phyloP scores from a whole-genome alignment of 2,329 filamentous ascomycete species.

The Stemphylium vesicarium region DNA sequence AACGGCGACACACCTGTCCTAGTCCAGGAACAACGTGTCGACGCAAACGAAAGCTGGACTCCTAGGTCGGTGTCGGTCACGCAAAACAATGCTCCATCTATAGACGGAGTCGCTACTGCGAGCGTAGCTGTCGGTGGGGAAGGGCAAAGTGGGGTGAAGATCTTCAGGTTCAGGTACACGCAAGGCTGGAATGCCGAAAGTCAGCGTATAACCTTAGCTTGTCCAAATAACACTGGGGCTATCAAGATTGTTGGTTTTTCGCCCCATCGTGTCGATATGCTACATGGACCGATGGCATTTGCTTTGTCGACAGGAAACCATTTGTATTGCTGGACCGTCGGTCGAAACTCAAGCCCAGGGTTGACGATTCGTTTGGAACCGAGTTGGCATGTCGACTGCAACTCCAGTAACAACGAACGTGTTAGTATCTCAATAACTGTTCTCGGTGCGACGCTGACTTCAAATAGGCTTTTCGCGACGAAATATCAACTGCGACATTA shows the following conservation, averaged over 20 bases:
- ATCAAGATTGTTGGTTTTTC: conserved; percentile 28
- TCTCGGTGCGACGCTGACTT: conserved; percentile 5
- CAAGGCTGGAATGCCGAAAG: conserved; percentile 18
- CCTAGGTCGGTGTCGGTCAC: conserved; percentile 24
- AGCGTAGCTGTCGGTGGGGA: conserved; percentile 29
- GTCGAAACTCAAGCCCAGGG: not conserved
- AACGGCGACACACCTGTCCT: not conserved
- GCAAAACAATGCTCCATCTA: conserved; percentile 13
- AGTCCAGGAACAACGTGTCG: conserved; percentile 14
- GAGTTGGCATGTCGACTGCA: conserved; percentile 17
- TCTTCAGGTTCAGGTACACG: conserved; percentile 19
- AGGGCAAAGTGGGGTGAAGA: conserved; percentile 27
- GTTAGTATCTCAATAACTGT: conserved; percentile 9
- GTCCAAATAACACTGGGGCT: conserved; percentile 20
- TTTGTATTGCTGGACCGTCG: conserved; percentile 25
- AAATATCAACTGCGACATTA: conserved; percentile 23
- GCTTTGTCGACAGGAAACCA: conserved; percentile 25
- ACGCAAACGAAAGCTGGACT: conserved; percentile 20
- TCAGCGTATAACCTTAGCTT: conserved; percentile 15
- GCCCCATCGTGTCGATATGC: conserved; percentile 4
- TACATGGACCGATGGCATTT: conserved; percentile 15
- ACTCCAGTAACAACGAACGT: conserved; percentile 8
- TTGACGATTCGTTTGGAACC: conserved; percentile 1
- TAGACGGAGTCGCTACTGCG: conserved; percentile 10
- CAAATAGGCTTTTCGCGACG: conserved; percentile 17